Evolutionary conservation across 148 eudicot genomes (phyloP).

Genomic region (Fagopyrum tataricum): DNA sequence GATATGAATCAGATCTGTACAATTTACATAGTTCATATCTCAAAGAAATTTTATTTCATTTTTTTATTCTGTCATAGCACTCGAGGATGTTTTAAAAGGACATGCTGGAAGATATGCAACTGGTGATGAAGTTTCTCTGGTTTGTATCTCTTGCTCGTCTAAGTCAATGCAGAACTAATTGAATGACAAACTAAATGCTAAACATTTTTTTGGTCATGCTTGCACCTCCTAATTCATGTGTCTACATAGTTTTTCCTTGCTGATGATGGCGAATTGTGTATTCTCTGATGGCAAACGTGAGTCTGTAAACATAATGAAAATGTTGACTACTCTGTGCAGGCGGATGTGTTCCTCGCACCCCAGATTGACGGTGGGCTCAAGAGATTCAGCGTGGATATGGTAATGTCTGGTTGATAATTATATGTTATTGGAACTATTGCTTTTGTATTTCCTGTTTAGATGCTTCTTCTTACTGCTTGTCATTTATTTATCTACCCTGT

Average conservation of each 20-base stretch:
- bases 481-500: background rate
- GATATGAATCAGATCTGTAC: background rate
- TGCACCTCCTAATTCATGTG: background rate
- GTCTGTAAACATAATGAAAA: constrained; percentile 4
- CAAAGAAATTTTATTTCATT: background rate
- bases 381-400: constrained; percentile 75
- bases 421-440: background rate
- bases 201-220: background rate
- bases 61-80: constrained; percentile 39
- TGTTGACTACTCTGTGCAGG: constrained; percentile 38
- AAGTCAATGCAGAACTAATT: background rate
- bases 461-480: background rate
- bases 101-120: constrained; percentile 88
- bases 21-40: background rate
- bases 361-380: constrained; percentile 50
- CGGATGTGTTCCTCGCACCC: constrained; percentile 79
- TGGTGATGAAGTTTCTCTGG: constrained; percentile 83
- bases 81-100: constrained; percentile 60
- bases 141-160: constrained; percentile 23
- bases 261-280: background rate
- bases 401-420: constrained; percentile 16
- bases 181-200: background rate
- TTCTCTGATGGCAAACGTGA: background rate
- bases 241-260: background rate
- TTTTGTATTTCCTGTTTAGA: background rate